A percentile compares a stretch with the other conserved stretches of the same genome.
Conservation (phyloP, 2,329 filamentous ascomycete genomes). For the Alternaria incomplexa region DNA sequence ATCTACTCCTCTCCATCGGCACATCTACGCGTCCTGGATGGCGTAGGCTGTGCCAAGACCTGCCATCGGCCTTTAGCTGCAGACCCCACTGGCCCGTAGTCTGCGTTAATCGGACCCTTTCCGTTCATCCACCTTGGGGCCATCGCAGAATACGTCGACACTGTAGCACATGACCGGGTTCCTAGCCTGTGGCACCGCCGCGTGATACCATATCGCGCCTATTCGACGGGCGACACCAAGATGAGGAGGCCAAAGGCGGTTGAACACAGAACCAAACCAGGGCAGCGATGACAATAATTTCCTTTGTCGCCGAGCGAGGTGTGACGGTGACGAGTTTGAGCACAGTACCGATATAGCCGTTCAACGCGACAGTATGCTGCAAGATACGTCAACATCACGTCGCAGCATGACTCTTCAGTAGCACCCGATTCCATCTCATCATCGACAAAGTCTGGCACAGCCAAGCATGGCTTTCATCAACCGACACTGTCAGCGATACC, state of each 20-base stretch:
- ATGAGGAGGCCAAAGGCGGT: not conserved
- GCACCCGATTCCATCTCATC: not conserved
- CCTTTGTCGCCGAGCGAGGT: not conserved
- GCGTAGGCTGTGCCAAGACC: slow-evolving; percentile 5
- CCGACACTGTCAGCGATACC: not conserved
- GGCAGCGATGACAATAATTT: not conserved
- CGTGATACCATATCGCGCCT: not conserved
- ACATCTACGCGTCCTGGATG: slow-evolving; percentile 8
- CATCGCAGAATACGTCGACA: not conserved
- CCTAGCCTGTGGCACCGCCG: not conserved
- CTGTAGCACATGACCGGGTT: not conserved
- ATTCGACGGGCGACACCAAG: not conserved
- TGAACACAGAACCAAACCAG: not conserved
- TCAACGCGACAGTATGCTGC: not conserved
- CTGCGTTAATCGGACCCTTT: slow-evolving; percentile 5
- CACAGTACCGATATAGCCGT: not conserved
- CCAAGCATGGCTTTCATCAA: not conserved
- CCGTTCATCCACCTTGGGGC: not conserved
- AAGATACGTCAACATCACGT: not conserved
- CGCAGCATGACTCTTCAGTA: not conserved
- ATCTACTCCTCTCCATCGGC: not conserved
- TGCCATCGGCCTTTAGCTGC: not conserved
- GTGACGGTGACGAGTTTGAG: not conserved
- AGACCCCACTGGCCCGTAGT: not conserved
- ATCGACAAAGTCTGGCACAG: not conserved